Percentiles rank a stretch among this genome's conserved stretches.
Conservation (phyloP, 805 yeast species). For the Barnettozyma pratensis region DNA sequence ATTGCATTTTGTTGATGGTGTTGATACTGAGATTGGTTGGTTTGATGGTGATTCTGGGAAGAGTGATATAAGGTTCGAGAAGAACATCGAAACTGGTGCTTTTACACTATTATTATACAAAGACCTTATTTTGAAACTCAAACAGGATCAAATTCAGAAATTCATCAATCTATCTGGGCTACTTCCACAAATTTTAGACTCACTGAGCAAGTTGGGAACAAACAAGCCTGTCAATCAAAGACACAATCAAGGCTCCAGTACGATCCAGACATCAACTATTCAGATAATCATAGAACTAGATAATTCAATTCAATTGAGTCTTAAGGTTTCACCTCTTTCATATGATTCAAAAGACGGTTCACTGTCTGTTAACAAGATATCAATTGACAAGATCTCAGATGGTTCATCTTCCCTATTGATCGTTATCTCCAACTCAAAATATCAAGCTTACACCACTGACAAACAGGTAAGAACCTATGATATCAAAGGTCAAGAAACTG, state of each 20-base stretch:
- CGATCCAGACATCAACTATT: slow-evolving; percentile 20
- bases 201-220: slow-evolving; percentile 13
- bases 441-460: slow-evolving; percentile 11
- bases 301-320: slow-evolving; percentile 14
- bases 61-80: slow-evolving; percentile 52
- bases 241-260: slow-evolving; percentile 1
- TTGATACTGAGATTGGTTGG: slow-evolving; percentile 14
- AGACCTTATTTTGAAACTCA: slow-evolving; percentile 24
- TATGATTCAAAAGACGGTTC: slow-evolving; percentile 32
- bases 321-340: slow-evolving; percentile 39
- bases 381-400: slow-evolving; percentile 15
- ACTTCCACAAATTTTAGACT: slow-evolving; percentile 23
- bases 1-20: slow-evolving; percentile 22
- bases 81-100: slow-evolving; percentile 30
- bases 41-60: slow-evolving; percentile 29
- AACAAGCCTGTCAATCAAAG: slow-evolving; percentile 3
- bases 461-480: slow-evolving; percentile 25
- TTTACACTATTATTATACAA: slow-evolving; percentile 42
- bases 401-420: slow-evolving; percentile 13
- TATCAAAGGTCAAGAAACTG: slow-evolving; percentile 25
- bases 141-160: slow-evolving; percentile 19
- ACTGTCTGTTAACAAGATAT: slow-evolving; percentile 31
- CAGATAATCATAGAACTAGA: slow-evolving; percentile 9
- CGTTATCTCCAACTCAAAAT: slow-evolving; percentile 22
- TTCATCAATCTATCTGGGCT: slow-evolving; percentile 27